Percentiles rank a stretch among this genome's conserved stretches.
Evolutionary conservation across 495 filamentous ascomycete genomes (phyloP).

Genomic region (Hypoxylon fuscum): DNA sequence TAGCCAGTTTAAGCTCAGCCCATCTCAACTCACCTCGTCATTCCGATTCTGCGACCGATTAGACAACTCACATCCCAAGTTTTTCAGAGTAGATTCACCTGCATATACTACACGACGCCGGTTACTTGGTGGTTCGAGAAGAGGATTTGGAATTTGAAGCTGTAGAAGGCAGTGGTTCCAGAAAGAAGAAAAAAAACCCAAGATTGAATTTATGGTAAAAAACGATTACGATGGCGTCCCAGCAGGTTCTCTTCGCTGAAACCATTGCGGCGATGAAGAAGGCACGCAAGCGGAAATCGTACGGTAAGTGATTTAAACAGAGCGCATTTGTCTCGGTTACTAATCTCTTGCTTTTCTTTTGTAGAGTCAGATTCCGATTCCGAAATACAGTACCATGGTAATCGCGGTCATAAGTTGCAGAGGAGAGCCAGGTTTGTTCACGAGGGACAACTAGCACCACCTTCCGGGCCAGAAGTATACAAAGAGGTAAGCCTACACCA

Average conservation of each 20-base stretch:
- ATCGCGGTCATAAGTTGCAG: slow-evolving; percentile 92
- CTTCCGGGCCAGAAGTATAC: slow-evolving; percentile 78
- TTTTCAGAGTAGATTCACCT: neutral
- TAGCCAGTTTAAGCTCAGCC: neutral
- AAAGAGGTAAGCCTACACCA: slow-evolving; percentile 72
- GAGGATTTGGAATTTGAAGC: neutral
- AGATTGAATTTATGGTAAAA: slow-evolving; percentile 11
- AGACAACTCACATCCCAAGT: neutral
- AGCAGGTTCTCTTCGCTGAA: slow-evolving; percentile 73
- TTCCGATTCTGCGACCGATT: slow-evolving; percentile 31
- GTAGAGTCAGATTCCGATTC: slow-evolving; percentile 89
- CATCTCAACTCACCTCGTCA: slow-evolving; percentile 15
- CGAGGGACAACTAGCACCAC: slow-evolving; percentile 74
- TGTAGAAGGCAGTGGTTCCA: neutral
- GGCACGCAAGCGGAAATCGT: slow-evolving; percentile 68
- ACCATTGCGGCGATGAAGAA: slow-evolving; percentile 81
- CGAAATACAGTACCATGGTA: slow-evolving; percentile 78
- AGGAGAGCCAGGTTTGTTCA: slow-evolving; percentile 81
- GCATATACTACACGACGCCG: neutral
- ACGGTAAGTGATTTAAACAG: slow-evolving; percentile 54
- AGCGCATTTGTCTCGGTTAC: slow-evolving; percentile 6
- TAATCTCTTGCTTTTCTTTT: slow-evolving; percentile 24
- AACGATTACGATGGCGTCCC: slow-evolving; percentile 69
- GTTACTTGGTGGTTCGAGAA: neutral
- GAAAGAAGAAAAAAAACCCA: slow-evolving; percentile 4